Base-by-base conservation (phyloP, 805 yeast genomes). In the Myxozyma vanderwaltii region DNA sequence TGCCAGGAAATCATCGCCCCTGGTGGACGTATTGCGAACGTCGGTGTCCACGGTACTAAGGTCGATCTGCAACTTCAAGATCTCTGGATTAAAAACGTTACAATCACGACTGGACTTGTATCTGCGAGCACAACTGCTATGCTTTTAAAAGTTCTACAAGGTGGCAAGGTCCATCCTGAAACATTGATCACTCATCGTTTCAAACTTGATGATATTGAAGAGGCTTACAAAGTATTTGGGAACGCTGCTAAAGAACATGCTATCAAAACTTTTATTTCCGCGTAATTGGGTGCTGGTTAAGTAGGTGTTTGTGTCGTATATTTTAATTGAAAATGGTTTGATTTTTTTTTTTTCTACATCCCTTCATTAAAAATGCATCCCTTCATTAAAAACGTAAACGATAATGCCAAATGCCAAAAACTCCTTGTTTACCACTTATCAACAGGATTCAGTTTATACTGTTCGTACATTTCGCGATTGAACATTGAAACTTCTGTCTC, bases 401-500 rank as follows among this genome's bases (percentile, higher is more conserved):
- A 40, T 13, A 17, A 40, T 40, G 45, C 45, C 5, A 44, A 24
- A 15, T 2, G 29, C 10, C 15, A 43, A 19, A 10, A 21, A 35
- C 4, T 13, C 13, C 5, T 27, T 13, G 27, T 33, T 40, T 33
- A 86, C 98, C 99, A 92, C 71, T 88, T 88, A 70, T 91, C 97
- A 68, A 84, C 91, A 0, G 99, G 99, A 66, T 91, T 86, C 43
- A 78, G 78, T 74, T 88, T 88, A 75, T 77, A 94, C 44, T 75
- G 81, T 29, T 76, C 76, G 72, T 91, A 94, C 43, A 81, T 91
- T 6, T 74, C 79, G 68, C 75, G 71, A 59, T 89, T 89, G 76
- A 85, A 94, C n/a, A 88, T 70, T 31, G 96, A 88, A 45, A 94
- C 74, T 71, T 94, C 99, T 2, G 97, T 90, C 75, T 94, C 99